Percentiles rank a stretch among this genome's conserved stretches.
These are phyloP conservation scores for Farysia itapuensis DNA, from an alignment of 1,284 basidiomycete genomes.

Conservation along the genomic window DNA sequence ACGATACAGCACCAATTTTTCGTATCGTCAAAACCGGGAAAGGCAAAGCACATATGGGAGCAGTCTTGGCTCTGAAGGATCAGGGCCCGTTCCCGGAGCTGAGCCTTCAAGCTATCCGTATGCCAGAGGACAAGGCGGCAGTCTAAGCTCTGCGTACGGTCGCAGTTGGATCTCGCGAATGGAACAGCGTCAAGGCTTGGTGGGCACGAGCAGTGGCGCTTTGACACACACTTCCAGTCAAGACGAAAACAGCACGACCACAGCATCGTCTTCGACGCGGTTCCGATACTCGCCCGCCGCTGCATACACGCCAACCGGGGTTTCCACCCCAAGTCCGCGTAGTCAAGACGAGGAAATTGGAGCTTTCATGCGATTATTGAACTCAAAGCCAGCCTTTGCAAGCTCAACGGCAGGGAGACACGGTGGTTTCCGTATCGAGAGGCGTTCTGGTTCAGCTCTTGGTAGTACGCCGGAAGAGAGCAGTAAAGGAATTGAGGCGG, in stretches of 20 bases:
- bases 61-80: slow-evolving; percentile 24
- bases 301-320: slow-evolving; percentile 3
- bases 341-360: slow-evolving; percentile 49
- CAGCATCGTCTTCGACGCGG: slow-evolving; percentile 10
- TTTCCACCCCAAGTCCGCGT: slow-evolving; percentile 20
- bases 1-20: slow-evolving; percentile 44
- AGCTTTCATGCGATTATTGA: slow-evolving; percentile 40
- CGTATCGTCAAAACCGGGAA: slow-evolving; percentile 36
- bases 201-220: slow-evolving; percentile 9
- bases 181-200: slow-evolving; percentile 43
- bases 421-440: slow-evolving; percentile 10
- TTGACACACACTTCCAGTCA: slow-evolving; percentile 24
- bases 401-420: slow-evolving; percentile 17
- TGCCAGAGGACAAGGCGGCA: slow-evolving; percentile 18
- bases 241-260: slow-evolving; percentile 18
- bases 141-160: slow-evolving; percentile 22
- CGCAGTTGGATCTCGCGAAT: slow-evolving; percentile 45
- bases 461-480: slow-evolving; percentile 29
- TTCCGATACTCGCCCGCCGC: slow-evolving; percentile 7
- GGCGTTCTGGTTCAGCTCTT: slow-evolving; percentile 12
- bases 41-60: slow-evolving; percentile 16
- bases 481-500: neutral
- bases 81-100: slow-evolving; percentile 8
- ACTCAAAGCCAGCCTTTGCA: slow-evolving; percentile 27
- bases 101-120: slow-evolving; percentile 34